Percentiles rank a stretch among this genome's conserved stretches.
Evolutionary conservation across 2,329 filamentous ascomycete species (phyloP).

Genomic region (Ceratocystis variospora): DNA sequence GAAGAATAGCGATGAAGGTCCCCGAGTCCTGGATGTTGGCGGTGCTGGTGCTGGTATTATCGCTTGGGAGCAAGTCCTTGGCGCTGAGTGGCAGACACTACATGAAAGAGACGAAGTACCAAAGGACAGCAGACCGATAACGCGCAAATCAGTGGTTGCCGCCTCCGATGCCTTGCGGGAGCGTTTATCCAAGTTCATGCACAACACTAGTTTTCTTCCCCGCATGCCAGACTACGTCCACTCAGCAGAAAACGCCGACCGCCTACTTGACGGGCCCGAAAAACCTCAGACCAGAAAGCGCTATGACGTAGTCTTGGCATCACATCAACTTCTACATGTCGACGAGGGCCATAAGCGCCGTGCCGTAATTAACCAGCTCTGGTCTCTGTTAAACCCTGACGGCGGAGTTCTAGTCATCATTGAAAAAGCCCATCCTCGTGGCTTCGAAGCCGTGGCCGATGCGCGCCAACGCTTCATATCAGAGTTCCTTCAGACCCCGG

Average conservation of each 20-base stretch:
- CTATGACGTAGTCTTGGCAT: constrained; percentile 82
- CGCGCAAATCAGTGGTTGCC: constrained; percentile 68
- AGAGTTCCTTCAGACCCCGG: constrained; percentile 48
- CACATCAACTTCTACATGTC: constrained; percentile 65
- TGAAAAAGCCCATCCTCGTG: constrained; percentile 81
- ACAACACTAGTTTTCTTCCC: constrained; percentile 85
- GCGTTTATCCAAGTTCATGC: constrained; percentile 60
- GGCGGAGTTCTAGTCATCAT: constrained; percentile 77
- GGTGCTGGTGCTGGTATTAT: constrained; percentile 58
- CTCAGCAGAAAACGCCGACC: constrained; percentile 43
- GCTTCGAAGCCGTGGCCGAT: constrained; percentile 82
- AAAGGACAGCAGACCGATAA: constrained; percentile 36
- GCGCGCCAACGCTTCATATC: constrained; percentile 68
- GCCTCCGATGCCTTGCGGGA: constrained; percentile 62
- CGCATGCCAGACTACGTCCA: constrained; percentile 77
- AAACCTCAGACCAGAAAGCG: constrained; percentile 52
- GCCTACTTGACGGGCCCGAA: constrained; percentile 44
- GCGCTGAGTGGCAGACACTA: constrained; percentile 68
- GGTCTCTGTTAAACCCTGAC: constrained; percentile 69
- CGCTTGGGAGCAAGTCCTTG: constrained; percentile 64
- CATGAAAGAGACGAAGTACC: constrained; percentile 31
- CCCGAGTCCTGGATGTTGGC: constrained; percentile 60
- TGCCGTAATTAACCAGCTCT: constrained; percentile 71
- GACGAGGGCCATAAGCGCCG: constrained; percentile 66
- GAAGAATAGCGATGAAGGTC: constrained; percentile 40